These are phyloP conservation scores for Suhomyces anneliseae DNA, from an alignment of 1,139 yeast species.

Conservation along the genomic window DNA sequence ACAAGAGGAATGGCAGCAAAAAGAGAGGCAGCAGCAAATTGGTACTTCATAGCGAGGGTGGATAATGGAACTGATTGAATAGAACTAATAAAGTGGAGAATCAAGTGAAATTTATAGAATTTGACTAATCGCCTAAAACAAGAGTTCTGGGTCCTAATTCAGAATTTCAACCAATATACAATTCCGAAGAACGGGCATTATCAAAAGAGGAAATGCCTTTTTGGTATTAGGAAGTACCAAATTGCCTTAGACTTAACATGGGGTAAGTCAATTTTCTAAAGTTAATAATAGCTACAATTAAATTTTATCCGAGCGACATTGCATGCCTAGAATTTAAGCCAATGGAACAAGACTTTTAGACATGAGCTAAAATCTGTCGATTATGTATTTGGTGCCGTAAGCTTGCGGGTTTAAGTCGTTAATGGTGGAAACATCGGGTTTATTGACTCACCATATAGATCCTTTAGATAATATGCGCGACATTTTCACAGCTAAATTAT, in stretches of 20 bases:
- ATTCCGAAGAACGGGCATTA: background rate
- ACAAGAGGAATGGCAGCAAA: slow-evolving; percentile 14
- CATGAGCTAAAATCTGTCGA: background rate
- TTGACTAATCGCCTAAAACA: too few relatives aligned
- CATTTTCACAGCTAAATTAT: slow-evolving; percentile 1
- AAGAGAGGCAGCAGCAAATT: slow-evolving; percentile 12
- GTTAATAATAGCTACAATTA: too few relatives aligned
- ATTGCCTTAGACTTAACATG: background rate
- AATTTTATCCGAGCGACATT: too few relatives aligned
- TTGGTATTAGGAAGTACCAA: background rate
- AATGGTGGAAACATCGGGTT: slow-evolving; percentile 8
- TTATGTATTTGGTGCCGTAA: background rate
- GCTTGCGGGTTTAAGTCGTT: background rate
- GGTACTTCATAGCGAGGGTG: slow-evolving; percentile 25
- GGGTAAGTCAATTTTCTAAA: too few relatives aligned
- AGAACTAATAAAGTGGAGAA: background rate
- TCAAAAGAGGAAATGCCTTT: background rate
- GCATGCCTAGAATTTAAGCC: too few relatives aligned
- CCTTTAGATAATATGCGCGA: slow-evolving; percentile 7
- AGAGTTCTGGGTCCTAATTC: too few relatives aligned
- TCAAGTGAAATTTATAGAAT: background rate
- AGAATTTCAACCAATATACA: too few relatives aligned
- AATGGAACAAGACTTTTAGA: too few relatives aligned
- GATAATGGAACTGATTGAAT: background rate
- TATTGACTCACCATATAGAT: slow-evolving; percentile 1